Base-by-base conservation (phyloP, 331 rosid species). In the Erythrophleum ivorense region DNA sequence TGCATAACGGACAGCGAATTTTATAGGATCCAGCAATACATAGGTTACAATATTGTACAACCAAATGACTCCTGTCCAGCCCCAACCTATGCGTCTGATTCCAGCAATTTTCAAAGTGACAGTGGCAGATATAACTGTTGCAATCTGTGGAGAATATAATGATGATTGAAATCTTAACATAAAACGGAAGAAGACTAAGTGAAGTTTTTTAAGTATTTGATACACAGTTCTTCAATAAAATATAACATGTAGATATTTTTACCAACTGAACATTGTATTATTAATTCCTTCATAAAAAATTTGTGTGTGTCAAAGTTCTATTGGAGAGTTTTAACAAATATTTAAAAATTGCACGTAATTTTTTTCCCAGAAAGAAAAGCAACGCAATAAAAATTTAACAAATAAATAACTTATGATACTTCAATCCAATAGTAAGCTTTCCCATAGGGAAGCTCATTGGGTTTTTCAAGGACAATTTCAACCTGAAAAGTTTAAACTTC, bases 41-140 rank as follows among this genome's bases (percentile, higher is more conserved):
- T 86, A 88, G n/a, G 88, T 77, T 50, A 84, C 2, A 77, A 11
- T 77, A 73, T 82, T 86, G 87, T 67, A 88, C 19, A 88, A 9
- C 91, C 90, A 88, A 53, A 88, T 86, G 55, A 84, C 84, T 76
- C 85, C 87, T n/a, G 90, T 81, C 91, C 91, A 88, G 2, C 86
- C 73, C 91, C 88, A 84, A 33, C 88, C 88, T 49, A 88, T 88
- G 0, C 21, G 55, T 77, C 24, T 86, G 72, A 88, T 84, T 66
- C 87, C 90, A 77, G 82, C 88, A 67, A 49, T 2, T 9, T 74
- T 1, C 90, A 88, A 88, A 34, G 29, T 31, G 59, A 59, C 33
- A 11, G 34, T 19, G 36, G 91, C 90, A 40, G 91, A 80, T 88
- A 88, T 33, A 36, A 82, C 69, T 69, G 91, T 84, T 7, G 91